Evolutionary conservation across 768 basidiomycete genomes (phyloP).

Genomic region (Neoboletus magnificus): DNA sequence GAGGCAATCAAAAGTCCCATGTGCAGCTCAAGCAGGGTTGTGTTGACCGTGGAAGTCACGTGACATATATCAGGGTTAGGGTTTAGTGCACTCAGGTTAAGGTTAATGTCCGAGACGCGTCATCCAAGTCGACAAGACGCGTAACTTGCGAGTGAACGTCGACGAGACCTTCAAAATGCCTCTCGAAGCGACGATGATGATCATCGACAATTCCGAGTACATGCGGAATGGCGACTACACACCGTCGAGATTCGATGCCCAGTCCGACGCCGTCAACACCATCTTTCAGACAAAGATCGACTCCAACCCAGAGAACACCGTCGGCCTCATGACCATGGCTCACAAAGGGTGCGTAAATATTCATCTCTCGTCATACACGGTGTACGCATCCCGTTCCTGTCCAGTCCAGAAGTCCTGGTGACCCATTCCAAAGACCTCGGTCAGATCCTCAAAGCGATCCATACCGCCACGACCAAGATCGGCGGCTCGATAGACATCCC

Average conservation of each 20-base stretch:
- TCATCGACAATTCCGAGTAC: slow-evolving; percentile 97
- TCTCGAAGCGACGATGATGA: slow-evolving; percentile 95
- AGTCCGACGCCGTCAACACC: slow-evolving; percentile 85
- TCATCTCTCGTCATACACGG: neutral
- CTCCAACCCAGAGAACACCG: slow-evolving; percentile 96
- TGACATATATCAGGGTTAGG: slow-evolving; percentile 4
- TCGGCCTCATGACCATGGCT: slow-evolving; percentile 98
- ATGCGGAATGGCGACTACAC: slow-evolving; percentile 94
- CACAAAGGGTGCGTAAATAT: slow-evolving; percentile 74
- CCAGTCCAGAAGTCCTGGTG: slow-evolving; percentile 90
- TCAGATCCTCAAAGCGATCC: slow-evolving; percentile 79
- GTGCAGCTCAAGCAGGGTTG: too few species aligned
- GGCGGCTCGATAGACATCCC: slow-evolving; percentile 82
- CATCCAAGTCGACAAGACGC: slow-evolving; percentile 9
- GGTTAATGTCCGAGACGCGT: slow-evolving; percentile 26
- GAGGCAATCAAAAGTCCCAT: neutral
- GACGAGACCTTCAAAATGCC: slow-evolving; percentile 60
- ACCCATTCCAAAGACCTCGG: slow-evolving; percentile 96
- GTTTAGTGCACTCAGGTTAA: slow-evolving; percentile 13
- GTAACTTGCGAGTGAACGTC: slow-evolving; percentile 10
- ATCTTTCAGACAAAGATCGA: slow-evolving; percentile 92
- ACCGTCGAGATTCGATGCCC: slow-evolving; percentile 85
- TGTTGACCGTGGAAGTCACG: neutral
- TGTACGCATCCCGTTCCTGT: slow-evolving; percentile 1
- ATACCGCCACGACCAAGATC: slow-evolving; percentile 65